Evolutionary conservation across 805 yeast genomes (phyloP), one percentile per base, ranked within the genome.

Genomic region (Candida alai): DNA sequence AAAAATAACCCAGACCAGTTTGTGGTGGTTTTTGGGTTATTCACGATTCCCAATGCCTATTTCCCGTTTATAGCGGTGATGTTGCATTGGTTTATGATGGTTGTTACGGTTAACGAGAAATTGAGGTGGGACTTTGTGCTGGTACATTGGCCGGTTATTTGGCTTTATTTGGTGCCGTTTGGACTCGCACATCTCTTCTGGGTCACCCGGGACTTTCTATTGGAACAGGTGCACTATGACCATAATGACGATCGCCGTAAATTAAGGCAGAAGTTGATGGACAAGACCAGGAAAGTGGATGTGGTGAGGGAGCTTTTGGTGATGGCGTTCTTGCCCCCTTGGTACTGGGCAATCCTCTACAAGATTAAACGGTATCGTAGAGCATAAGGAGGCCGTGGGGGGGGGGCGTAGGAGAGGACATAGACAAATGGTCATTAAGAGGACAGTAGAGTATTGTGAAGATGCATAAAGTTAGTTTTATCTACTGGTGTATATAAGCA

Each of bases 161-260:
- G 43, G 47, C 32, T 28, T 13, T 29, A 31, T 15, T 4, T 32
- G 4, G 24, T 49, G 16, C 14, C 40, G 9, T 43, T 24, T 28
- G 32, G 36, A 2, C 21, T 53, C 5, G 56, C 53, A 4, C 63
- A 59, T 36, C 17, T 47, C 18, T 57, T 60, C 60, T 59, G 65
- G 65, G 54, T 37, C 17, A 13, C 43, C 9, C 42, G 53, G 12
- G 49, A 47, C 20, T 46, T 48, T 25, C 39, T 45, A 29, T 30
- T 49, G 7, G 13, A 26, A n/a, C 16, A 27, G 9, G 25, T 37
- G 11, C 43, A 40, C 32, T 25, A 32, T 29, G 62, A 54, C 24
- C n/a, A 23, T 1, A 42, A 54, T 24, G 36, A 32, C 1, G 34
- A 24, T 17, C 44, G 53, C 28, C 32, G 48, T 13, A 25, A 24